Conservation (phyloP, 78 protist genomes). For the Dictyostelium firmibasis region DNA sequence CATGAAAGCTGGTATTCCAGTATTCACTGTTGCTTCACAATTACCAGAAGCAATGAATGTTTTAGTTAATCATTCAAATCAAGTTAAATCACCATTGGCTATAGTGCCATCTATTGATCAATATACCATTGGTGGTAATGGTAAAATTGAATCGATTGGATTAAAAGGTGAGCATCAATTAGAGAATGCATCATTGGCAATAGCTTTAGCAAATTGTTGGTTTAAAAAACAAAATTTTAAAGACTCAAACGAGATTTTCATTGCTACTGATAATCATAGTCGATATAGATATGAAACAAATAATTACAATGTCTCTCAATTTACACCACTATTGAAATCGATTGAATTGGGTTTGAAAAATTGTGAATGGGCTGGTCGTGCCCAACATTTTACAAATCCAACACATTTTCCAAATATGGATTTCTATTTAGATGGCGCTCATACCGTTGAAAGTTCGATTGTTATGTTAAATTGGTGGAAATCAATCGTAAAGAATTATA, state of each 20-base stretch:
- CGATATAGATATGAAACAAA: background rate
- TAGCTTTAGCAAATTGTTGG: conserved; percentile 69
- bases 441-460: conserved; percentile 85
- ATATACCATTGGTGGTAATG: background rate
- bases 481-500: background rate
- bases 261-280: background rate
- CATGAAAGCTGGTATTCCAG: conserved; percentile 69
- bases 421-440: conserved; percentile 92
- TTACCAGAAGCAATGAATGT: conserved; percentile 74
- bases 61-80: background rate
- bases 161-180: conserved; percentile 87
- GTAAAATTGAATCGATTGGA: conserved; percentile 14
- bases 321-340: conserved; percentile 3
- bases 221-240: background rate
- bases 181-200: conserved; percentile 87
- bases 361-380: conserved; percentile 84
- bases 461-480: conserved; percentile 86
- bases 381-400: conserved; percentile 53
- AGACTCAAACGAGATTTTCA: background rate
- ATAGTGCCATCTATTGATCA: conserved; percentile 2
- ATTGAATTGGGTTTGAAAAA: conserved; percentile 30
- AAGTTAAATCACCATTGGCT: background rate
- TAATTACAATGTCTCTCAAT: background rate
- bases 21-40: conserved; percentile 60
- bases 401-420: conserved; percentile 15